Percentiles rank a stretch among this genome's conserved stretches.
These are phyloP conservation scores for Aspergillus intermedius DNA, from an alignment of 2,329 filamentous ascomycete species.

Conservation along the genomic window DNA sequence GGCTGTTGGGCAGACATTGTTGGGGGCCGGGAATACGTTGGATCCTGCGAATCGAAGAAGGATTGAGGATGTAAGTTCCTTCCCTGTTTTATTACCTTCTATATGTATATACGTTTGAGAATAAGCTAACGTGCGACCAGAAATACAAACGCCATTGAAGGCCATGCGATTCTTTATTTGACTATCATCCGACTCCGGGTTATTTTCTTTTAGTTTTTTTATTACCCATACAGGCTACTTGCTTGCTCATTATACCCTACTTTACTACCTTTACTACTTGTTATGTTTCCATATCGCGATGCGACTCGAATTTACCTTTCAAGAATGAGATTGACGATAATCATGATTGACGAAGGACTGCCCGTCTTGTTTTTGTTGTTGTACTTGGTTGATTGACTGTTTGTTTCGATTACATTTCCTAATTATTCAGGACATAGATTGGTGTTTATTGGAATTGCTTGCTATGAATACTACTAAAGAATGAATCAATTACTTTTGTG, in stretches of 20 bases:
- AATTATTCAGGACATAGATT: too few species aligned
- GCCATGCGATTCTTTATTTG: too few species aligned
- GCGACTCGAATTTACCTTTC: too few species aligned
- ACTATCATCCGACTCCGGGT: background rate
- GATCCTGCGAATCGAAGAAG: constrained; percentile 75
- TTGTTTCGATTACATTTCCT: background rate
- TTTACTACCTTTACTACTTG: background rate
- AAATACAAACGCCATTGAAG: constrained; percentile 40
- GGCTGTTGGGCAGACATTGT: constrained; percentile 77
- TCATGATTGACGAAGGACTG: background rate
- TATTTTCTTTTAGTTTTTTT: background rate
- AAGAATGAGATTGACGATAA: background rate
- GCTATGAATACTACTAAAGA: too few species aligned
- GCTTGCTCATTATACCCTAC: background rate
- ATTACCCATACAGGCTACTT: too few species aligned
- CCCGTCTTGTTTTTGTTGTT: too few species aligned
- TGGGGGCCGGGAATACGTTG: constrained; percentile 87
- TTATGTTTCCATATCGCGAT: background rate
- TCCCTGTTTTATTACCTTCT: background rate
- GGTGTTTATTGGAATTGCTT: too few species aligned
- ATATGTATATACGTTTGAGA: background rate
- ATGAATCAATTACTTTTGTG: too few species aligned
- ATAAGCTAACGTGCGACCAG: constrained; percentile 15
- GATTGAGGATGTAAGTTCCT: constrained; percentile 74
- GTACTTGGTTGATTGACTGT: background rate